These are phyloP conservation scores for Phoma sp. DNA, from an alignment of 2,329 filamentous ascomycete genomes.

Conservation along the genomic window DNA sequence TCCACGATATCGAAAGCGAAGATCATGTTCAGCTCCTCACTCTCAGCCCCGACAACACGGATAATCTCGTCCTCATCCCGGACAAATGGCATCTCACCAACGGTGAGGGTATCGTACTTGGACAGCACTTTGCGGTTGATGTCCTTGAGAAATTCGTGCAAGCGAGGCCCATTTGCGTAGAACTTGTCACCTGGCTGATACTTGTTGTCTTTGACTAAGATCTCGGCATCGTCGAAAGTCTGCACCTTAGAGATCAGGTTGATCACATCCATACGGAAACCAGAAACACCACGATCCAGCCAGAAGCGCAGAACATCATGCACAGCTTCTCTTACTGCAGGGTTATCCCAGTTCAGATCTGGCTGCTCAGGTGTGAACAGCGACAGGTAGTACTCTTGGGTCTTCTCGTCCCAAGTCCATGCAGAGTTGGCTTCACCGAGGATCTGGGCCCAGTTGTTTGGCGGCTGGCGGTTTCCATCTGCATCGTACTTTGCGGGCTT, in stretches of 20 bases:
- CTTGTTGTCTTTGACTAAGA: conserved; percentile 41
- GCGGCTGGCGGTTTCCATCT: conserved; percentile 71
- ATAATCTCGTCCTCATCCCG: conserved; percentile 58
- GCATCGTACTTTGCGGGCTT: conserved; percentile 52
- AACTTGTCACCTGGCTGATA: conserved; percentile 59
- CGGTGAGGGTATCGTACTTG: conserved; percentile 69
- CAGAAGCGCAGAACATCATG: conserved; percentile 80
- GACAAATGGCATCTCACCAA: conserved; percentile 68
- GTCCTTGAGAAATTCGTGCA: conserved; percentile 73
- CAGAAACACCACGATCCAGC: conserved; percentile 72
- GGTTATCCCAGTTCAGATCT: conserved; percentile 83
- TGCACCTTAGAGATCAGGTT: conserved; percentile 49
- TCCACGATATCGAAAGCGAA: conserved; percentile 61
- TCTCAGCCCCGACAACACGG: conserved; percentile 52
- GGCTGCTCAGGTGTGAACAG: conserved; percentile 80
- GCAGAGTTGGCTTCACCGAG: conserved; percentile 63
- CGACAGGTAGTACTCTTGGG: conserved; percentile 77
- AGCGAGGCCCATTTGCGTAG: conserved; percentile 70
- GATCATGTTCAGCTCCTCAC: conserved; percentile 70
- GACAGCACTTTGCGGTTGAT: conserved; percentile 67
- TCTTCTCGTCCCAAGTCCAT: conserved; percentile 75
- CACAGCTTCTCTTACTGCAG: conserved; percentile 70
- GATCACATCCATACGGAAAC: conserved; percentile 54
- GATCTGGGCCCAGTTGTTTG: conserved; percentile 75
- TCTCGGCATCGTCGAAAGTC: conserved; percentile 37